Evolutionary conservation across 371 early-diverging fungal genomes (phyloP), one percentile per base, ranked within the genome.

Genomic region (Mucor ambiguus): DNA sequence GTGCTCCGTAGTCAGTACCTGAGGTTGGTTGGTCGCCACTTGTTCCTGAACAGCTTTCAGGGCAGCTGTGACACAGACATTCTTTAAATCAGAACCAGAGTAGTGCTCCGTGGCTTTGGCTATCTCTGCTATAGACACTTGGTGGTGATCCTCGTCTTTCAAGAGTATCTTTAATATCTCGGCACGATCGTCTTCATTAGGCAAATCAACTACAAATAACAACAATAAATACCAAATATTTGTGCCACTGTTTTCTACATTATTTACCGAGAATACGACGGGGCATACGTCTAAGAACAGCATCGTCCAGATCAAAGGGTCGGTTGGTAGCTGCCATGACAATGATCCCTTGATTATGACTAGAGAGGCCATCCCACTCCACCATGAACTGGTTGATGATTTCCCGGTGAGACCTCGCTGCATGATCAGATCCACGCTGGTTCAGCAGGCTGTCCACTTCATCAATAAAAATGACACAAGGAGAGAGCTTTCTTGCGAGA

Each of bases 51-150:
- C 84, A 8, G 90, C 86, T 4, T 81, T 87, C 55, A 95, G 74
- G 0, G 94, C 96, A 0, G 99, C 97, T 20, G 97, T 91, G 33
- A 99, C 90, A 80, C 98, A 97, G 57, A 99, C 74, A 75, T 98
- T 99, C 83, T 98, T 99, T 67, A 99, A 83, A 76, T 99, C 99
- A 44, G 96, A 96, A n/a, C 99, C 99, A 24, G 98, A 96, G 67
- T 89, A 97, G 58, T 87, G 81, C 18, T 82, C 79, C 2, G 96
- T 94, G 35, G 81, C 79, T 71, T 83, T 80, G 8, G 94, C 95
- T 43, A 94, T 68, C 26, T 82, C 81, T 62, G 67, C 65, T 46
- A 90, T 38, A 26, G 85, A 84, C 2, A 90, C 74, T 35, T 35
- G 37, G 18, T 82, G 82, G 57, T 93, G 71, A 11, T 81, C 66